These are phyloP conservation scores for Eremothecium cymbalariae DNA, from an alignment of 1,139 yeast species.

Conservation along the genomic window DNA sequence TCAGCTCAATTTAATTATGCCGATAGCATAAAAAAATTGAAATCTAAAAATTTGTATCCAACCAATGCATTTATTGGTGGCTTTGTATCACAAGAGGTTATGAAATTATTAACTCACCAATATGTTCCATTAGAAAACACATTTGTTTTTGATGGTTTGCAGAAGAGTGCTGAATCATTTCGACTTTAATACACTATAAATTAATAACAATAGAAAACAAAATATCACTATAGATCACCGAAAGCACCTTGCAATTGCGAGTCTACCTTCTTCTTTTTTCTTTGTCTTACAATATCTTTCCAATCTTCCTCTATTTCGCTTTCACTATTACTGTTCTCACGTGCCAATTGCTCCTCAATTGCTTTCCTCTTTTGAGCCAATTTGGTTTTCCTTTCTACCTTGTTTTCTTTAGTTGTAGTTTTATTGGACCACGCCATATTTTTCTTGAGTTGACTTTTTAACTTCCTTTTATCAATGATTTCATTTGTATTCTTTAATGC, in stretches of 20 bases:
- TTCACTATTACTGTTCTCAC: slow-evolving; percentile 39
- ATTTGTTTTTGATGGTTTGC: slow-evolving; percentile 59
- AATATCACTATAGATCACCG: slow-evolving; percentile 51
- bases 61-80: slow-evolving; percentile 59
- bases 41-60: background rate
- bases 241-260: slow-evolving; percentile 50
- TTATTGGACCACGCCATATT: slow-evolving; percentile 80
- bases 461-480: slow-evolving; percentile 39
- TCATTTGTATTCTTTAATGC: slow-evolving; percentile 43
- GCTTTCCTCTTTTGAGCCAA: slow-evolving; percentile 57
- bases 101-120: slow-evolving; percentile 61
- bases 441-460: slow-evolving; percentile 42
- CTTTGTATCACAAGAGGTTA: slow-evolving; percentile 65
- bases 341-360: slow-evolving; percentile 47
- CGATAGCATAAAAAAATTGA: background rate
- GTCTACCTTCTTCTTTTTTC: slow-evolving; percentile 46
- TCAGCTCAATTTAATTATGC: background rate
- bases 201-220: slow-evolving; percentile 7
- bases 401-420: slow-evolving; percentile 52
- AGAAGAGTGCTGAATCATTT: slow-evolving; percentile 43
- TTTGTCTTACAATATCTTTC: slow-evolving; percentile 70
- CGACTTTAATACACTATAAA: no score
- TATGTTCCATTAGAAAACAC: slow-evolving; percentile 64
- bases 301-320: slow-evolving; percentile 66
- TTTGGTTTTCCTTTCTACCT: slow-evolving; percentile 55